A percentile compares a stretch with the other conserved stretches of the same genome.
phyloP scores from a whole-genome alignment of 345 rosid species.

The Leavenworthia alabamica region DNA sequence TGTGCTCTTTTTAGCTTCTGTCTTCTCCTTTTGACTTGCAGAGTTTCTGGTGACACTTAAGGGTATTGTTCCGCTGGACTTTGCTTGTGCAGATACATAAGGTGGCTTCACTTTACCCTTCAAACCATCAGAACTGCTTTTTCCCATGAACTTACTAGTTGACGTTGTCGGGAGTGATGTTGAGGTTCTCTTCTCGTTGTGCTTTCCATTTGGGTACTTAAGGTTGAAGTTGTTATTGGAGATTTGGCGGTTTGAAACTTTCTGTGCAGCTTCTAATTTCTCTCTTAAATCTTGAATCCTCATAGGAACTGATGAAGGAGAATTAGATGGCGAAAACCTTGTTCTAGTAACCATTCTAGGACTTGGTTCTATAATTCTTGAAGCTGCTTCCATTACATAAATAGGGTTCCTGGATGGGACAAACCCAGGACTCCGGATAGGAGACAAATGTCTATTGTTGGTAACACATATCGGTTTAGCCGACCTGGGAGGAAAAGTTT shows the following conservation, averaged over 20 bases:
- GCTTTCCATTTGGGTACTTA: conserved; percentile 36
- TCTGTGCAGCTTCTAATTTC: conserved; percentile 61
- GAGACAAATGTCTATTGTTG: conserved; percentile 70
- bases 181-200: conserved; percentile 30
- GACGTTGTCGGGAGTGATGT: conserved; percentile 9
- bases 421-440: conserved; percentile 60
- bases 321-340: conserved; percentile 38
- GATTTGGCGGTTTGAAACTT: conserved; percentile 39
- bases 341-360: conserved; percentile 39
- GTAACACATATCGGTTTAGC: conserved; percentile 58
- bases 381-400: conserved; percentile 72
- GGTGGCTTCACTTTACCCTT: conserved; percentile 43
- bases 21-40: conserved; percentile 41
- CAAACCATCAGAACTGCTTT: conserved; percentile 29
- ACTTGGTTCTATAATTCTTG: conserved; percentile 72
- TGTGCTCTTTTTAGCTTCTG: conserved; percentile 35
- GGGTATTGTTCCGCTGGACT: conserved; percentile 32
- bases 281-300: conserved; percentile 66
- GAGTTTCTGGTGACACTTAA: conserved; percentile 21
- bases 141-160: conserved; percentile 29
- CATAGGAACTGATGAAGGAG: conserved; percentile 61
- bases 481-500: conserved; percentile 65
- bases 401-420: conserved; percentile 43
- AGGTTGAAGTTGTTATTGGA: conserved; percentile 20
- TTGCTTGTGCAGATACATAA: conserved; percentile 39